These are phyloP conservation scores for Naganishia friedmannii DNA, from an alignment of 768 basidiomycete genomes.

Conservation along the genomic window DNA sequence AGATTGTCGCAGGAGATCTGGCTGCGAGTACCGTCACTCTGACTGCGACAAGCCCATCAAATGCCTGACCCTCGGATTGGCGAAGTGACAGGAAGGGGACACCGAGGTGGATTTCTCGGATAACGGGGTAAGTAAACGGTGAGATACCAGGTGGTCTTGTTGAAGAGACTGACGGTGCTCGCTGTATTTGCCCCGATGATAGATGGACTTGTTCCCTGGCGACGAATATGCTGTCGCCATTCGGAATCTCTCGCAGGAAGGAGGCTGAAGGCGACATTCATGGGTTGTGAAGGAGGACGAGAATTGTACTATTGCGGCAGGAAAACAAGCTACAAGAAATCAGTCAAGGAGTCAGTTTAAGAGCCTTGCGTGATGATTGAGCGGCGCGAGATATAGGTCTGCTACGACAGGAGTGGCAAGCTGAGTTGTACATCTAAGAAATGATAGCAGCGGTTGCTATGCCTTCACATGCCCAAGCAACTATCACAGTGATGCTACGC, in stretches of 20 bases:
- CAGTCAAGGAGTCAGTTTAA: not conserved
- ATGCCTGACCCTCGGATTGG: conserved; percentile 30
- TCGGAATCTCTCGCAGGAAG: conserved; percentile 18
- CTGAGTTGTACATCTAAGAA: too few species aligned
- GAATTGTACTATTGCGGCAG: not conserved
- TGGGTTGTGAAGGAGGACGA: conserved; percentile 23
- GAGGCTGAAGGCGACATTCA: conserved; percentile 14
- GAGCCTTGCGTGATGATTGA: not conserved
- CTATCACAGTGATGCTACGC: too few species aligned
- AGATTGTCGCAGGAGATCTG: not conserved
- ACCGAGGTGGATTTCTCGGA: conserved; percentile 30
- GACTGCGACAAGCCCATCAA: conserved; percentile 29
- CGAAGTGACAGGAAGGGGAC: conserved; percentile 7
- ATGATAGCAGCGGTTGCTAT: too few species aligned
- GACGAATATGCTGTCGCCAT: conserved; percentile 29
- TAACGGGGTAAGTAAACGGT: conserved; percentile 18
- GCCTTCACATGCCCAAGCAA: too few species aligned
- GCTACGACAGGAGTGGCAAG: too few species aligned
- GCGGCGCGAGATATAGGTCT: too few species aligned
- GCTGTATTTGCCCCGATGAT: too few species aligned
- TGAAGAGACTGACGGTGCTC: not conserved
- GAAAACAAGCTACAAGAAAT: not conserved
- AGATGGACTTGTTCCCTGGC: conserved; percentile 32
- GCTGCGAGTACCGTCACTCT: conserved; percentile 11
- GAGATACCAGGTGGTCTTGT: not conserved